Conservation (phyloP, 2,329 filamentous ascomycete genomes). For the Botrytis paeoniae region DNA sequence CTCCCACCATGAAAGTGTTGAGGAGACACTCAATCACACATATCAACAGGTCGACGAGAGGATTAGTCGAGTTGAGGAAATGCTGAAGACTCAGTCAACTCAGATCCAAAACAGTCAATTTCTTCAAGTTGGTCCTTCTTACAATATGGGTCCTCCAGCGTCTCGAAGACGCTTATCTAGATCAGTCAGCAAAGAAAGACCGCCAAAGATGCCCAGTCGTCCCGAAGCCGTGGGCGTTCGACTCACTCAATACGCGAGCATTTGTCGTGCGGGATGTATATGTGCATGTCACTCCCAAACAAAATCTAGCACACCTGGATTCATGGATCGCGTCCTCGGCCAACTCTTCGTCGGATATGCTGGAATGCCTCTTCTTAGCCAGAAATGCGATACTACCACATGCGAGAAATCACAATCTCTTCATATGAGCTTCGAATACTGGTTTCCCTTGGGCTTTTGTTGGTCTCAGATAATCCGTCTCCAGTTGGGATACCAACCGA, state of each 20-base stretch:
- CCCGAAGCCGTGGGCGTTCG: not conserved
- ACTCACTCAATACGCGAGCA: not conserved
- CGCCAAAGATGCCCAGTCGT: too few relatives aligned
- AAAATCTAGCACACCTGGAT: not conserved
- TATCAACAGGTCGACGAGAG: too few relatives aligned
- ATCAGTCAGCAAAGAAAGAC: too few relatives aligned
- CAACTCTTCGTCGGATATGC: slow-evolving; percentile 19
- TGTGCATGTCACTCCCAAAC: slow-evolving; percentile 19
- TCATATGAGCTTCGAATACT: slow-evolving; percentile 19
- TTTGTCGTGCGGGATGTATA: slow-evolving; percentile 1
- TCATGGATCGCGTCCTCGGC: slow-evolving; percentile 13
- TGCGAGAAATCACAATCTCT: slow-evolving; percentile 14
- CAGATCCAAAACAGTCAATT: too few relatives aligned
- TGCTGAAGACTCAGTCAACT: too few relatives aligned
- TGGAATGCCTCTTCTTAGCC: slow-evolving; percentile 14
- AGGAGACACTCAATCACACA: too few relatives aligned
- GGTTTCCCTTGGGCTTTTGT: slow-evolving; percentile 17
- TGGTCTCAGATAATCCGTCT: slow-evolving; percentile 20
- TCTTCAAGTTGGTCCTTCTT: too few relatives aligned
- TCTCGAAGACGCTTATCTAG: too few relatives aligned
- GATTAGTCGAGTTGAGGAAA: too few relatives aligned
- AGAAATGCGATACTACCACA: slow-evolving; percentile 8
- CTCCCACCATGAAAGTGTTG: too few relatives aligned
- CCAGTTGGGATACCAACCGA: slow-evolving; percentile 17
- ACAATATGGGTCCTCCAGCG: too few relatives aligned